phyloP scores from a whole-genome alignment of 169 alveolate species.

The Cryptosporidium viatorum region DNA sequence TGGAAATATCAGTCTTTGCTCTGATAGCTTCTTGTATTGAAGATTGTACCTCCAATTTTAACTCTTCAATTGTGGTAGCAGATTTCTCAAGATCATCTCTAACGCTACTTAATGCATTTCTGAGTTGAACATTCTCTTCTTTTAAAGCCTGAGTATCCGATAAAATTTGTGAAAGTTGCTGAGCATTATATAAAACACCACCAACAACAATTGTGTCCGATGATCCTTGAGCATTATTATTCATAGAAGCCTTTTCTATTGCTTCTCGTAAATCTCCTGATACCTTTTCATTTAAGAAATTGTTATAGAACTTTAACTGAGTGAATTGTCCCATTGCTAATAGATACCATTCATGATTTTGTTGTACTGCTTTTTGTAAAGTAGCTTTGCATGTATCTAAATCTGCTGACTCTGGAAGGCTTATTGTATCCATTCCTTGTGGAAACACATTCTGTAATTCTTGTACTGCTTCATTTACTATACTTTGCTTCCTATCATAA shows the following conservation, averaged over 20 bases:
- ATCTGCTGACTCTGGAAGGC: constrained; percentile 34
- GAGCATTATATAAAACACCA: constrained; percentile 36
- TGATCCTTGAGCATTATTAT: background rate
- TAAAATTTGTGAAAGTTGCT: constrained; percentile 18
- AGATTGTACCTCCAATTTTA: constrained; percentile 51
- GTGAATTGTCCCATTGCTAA: constrained; percentile 68
- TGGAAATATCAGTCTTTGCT: constrained; percentile 23
- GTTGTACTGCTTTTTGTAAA: constrained; percentile 40
- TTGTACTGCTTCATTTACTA: constrained; percentile 56
- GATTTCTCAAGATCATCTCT: constrained; percentile 45
- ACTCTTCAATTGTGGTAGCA: constrained; percentile 15
- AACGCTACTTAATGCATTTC: constrained; percentile 24
- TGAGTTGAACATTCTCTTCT: constrained; percentile 59
- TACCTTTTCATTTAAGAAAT: constrained; percentile 47
- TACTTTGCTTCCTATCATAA: constrained; percentile 55
- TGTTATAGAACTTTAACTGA: constrained; percentile 47
- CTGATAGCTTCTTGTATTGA: constrained; percentile 24
- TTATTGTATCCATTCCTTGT: constrained; percentile 31
- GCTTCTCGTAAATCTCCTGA: constrained; percentile 22
- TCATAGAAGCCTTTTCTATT: background rate
- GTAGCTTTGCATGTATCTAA: constrained; percentile 50
- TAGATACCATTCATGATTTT: constrained; percentile 71
- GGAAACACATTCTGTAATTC: constrained; percentile 56
- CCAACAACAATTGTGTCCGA: constrained; percentile 4
- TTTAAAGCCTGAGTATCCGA: constrained; percentile 14